These are phyloP conservation scores for Thymus quinquecostatus DNA, from an alignment of 257 asterid species.

Conservation along the genomic window DNA sequence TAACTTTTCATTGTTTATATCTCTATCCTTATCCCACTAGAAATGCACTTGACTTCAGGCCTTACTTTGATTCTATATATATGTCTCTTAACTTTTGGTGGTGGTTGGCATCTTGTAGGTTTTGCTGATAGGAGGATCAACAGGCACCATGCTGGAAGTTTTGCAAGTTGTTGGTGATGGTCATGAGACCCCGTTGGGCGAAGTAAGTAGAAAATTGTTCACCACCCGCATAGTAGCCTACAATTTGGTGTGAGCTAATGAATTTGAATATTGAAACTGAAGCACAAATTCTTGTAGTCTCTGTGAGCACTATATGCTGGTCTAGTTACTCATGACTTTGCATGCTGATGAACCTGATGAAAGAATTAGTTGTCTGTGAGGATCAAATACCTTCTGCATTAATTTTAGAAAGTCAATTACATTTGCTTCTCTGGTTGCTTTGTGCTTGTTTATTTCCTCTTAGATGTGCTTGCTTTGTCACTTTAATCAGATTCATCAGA, in stretches of 20 bases:
- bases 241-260: constrained; percentile 22
- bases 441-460: neutral
- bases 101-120: constrained; percentile 56
- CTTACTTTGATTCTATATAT: constrained; percentile 4
- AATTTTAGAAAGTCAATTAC: constrained; percentile 13
- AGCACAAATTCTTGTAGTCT: neutral
- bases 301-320: constrained; percentile 21
- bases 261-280: constrained; percentile 2
- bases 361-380: constrained; percentile 10
- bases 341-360: constrained; percentile 15
- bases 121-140: constrained; percentile 96
- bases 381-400: constrained; percentile 15
- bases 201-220: constrained; percentile 55
- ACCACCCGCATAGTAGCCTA: constrained; percentile 17
- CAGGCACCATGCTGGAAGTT: constrained; percentile 98
- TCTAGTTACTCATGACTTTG: constrained; percentile 8
- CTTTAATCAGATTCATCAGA: constrained; percentile 24
- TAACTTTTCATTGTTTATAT: neutral
- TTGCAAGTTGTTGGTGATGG: constrained; percentile 91
- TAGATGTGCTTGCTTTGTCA: neutral
- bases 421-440: neutral
- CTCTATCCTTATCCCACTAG: constrained; percentile 5
- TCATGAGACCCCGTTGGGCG: constrained; percentile 64
- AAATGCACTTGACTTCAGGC: constrained; percentile 9
- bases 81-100: constrained; percentile 1